These are phyloP conservation scores for Tolypocladium amazonense DNA, from an alignment of 2,329 filamentous ascomycete species.

Conservation along the genomic window DNA sequence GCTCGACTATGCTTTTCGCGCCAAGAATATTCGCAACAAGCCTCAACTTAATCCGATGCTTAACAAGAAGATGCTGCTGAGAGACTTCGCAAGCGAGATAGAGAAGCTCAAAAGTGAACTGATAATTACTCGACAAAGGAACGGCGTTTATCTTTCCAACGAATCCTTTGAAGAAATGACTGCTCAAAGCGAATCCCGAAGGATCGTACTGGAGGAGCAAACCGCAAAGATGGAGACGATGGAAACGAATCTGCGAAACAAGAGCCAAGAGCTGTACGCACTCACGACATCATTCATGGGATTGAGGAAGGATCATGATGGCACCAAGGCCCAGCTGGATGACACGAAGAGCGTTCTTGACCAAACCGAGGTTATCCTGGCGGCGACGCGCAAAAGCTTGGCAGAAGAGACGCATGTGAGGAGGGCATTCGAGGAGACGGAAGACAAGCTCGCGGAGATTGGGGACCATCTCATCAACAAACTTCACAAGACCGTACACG, in stretches of 20 bases:
- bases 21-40: slow-evolving; percentile 98
- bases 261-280: slow-evolving; percentile 82
- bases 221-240: slow-evolving; percentile 84
- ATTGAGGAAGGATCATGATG: slow-evolving; percentile 82
- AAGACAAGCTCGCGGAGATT: slow-evolving; percentile 62
- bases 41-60: slow-evolving; percentile 88
- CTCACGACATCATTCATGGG: slow-evolving; percentile 80
- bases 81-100: slow-evolving; percentile 85
- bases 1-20: slow-evolving; percentile 91
- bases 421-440: slow-evolving; percentile 77
- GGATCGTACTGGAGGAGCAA: slow-evolving; percentile 88
- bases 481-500: slow-evolving; percentile 64
- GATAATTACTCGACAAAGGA: slow-evolving; percentile 83
- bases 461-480: slow-evolving; percentile 70
- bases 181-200: slow-evolving; percentile 80
- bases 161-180: slow-evolving; percentile 87
- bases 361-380: slow-evolving; percentile 77
- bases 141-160: slow-evolving; percentile 87
- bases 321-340: slow-evolving; percentile 59
- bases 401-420: slow-evolving; percentile 71
- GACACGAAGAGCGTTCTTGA: slow-evolving; percentile 73
- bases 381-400: slow-evolving; percentile 64
- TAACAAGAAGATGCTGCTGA: slow-evolving; percentile 84
- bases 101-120: slow-evolving; percentile 91
- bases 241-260: slow-evolving; percentile 82